Evolutionary conservation across 2,329 filamentous ascomycete species (phyloP).

Genomic region (Hirsutella rhossiliensis): DNA sequence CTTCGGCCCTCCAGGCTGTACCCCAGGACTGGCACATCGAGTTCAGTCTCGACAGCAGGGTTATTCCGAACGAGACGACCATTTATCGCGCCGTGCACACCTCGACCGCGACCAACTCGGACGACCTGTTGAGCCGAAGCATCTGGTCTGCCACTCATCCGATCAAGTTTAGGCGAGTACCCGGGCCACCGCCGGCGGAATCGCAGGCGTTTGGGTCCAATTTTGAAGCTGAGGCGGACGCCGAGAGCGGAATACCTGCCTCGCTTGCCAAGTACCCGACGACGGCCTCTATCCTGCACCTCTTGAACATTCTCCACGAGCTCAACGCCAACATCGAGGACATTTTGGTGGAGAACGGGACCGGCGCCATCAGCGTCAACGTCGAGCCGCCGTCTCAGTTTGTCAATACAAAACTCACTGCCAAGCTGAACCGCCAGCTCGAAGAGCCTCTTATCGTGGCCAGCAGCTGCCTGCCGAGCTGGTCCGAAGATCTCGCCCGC

Average conservation of each 20-base stretch:
- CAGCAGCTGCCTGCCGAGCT: slow-evolving; percentile 88
- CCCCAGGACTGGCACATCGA: slow-evolving; percentile 97
- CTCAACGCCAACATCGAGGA: slow-evolving; percentile 91
- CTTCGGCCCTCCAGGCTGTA: slow-evolving; percentile 65
- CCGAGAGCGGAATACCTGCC: slow-evolving; percentile 53
- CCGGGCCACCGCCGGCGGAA: slow-evolving; percentile 70
- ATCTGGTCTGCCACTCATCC: slow-evolving; percentile 87
- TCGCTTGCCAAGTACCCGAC: slow-evolving; percentile 75
- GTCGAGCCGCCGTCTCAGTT: slow-evolving; percentile 84
- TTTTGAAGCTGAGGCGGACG: slow-evolving; percentile 37
- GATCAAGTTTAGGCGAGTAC: slow-evolving; percentile 80
- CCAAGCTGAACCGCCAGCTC: slow-evolving; percentile 91
- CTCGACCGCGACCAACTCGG: slow-evolving; percentile 25
- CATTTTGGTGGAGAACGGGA: slow-evolving; percentile 62
- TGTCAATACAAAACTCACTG: slow-evolving; percentile 96
- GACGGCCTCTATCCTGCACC: slow-evolving; percentile 73
- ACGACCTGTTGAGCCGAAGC: slow-evolving; percentile 59
- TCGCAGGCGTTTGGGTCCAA: slow-evolving; percentile 44
- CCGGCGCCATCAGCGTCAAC: slow-evolving; percentile 57
- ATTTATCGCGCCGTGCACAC: slow-evolving; percentile 91
- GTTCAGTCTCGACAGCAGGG: slow-evolving; percentile 75
- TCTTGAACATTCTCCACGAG: slow-evolving; percentile 84
- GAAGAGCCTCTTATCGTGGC: slow-evolving; percentile 96
- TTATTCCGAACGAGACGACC: slow-evolving; percentile 82
- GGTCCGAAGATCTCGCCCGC: slow-evolving; percentile 90